Evolutionary conservation across 78 protist species (phyloP).

Genomic region (Corallochytrium limacisporum): DNA sequence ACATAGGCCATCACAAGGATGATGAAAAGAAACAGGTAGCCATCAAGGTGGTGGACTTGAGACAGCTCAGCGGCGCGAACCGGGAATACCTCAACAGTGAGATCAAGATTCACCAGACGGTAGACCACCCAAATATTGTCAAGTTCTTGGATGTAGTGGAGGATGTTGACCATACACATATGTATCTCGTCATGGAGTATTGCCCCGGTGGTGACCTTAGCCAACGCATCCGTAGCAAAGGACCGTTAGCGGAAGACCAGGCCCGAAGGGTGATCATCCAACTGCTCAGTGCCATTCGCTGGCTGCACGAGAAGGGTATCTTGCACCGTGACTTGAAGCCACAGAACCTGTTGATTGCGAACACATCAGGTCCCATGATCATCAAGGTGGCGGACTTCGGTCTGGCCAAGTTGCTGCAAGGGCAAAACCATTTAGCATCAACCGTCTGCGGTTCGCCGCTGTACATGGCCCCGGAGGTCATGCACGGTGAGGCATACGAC

Average conservation of each 20-base stretch:
- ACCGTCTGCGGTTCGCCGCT: constrained; percentile 18
- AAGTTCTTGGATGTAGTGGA: background rate
- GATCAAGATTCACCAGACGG: background rate
- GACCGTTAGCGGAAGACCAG: background rate
- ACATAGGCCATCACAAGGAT: background rate
- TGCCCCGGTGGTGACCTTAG: constrained; percentile 6
- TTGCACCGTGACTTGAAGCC: constrained; percentile 18
- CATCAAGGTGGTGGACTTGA: background rate
- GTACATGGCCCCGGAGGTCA: constrained; percentile 17
- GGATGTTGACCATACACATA: background rate
- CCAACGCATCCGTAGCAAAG: background rate
- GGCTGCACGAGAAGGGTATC: background rate
- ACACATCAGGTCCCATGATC: background rate
- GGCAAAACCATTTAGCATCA: background rate
- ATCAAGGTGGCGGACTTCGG: constrained; percentile 17
- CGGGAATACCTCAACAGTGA: background rate
- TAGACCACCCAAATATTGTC: background rate
- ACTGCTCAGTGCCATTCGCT: background rate
- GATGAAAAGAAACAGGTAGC: background rate
- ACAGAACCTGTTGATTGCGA: background rate
- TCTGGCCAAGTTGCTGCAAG: constrained; percentile 3
- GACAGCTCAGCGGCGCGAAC: background rate
- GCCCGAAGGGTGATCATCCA: background rate
- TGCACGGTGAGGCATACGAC: background rate
- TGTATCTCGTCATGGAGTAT: constrained; percentile 19